Evolutionary conservation across 2,329 filamentous ascomycete genomes (phyloP), one percentile per base, ranked within the genome.

Genomic region (Metarhizium humberi): DNA sequence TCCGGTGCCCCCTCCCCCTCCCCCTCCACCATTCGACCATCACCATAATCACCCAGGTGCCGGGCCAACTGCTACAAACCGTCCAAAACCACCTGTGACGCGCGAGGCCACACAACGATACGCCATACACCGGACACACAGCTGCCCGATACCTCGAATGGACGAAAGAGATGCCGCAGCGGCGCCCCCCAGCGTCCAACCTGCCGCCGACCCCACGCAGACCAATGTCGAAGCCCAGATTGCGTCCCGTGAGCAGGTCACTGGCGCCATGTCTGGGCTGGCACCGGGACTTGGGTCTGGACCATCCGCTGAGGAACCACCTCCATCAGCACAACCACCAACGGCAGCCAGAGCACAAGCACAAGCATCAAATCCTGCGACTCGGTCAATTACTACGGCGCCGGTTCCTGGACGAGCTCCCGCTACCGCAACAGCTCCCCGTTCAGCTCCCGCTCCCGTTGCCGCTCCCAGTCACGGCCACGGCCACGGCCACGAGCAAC

Each of bases 231-330:
- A 56, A 36, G 52, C 51, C 47, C 54, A 34, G 49, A 48, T 4
- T 6, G 38, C 50, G 57, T 57, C 60, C 57, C 56, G 59, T 59
- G 59, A 60, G 53, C 59, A 58, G 52, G 55, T 54, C 55, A 51
- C 51, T 36, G 48, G 30, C 54, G 56, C 54, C 56, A 52, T 57
- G 53, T 47, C 56, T 50, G 51, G 38, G 18, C 51, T 38, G 46
- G 29, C 36, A 47, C 52, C 32, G 10, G 47, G 47, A 18, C 16
- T 47, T 50, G 56, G 51, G 51, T 38, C 56, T 50, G 51, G 54
- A 45, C 54, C 54, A 50, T 46, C 30, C 45, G 20, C 50, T 29
- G 52, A 53, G 36, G 38, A 53, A 55, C 34, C 55, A 55, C 29
- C 34, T 49, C 34, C 53, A 40, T 5, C 54, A 40, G 47, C 54